Evolutionary conservation across 177 flowering plant genomes (phyloP), one percentile per base, ranked within the genome.

Genomic region (Vitis hybrid): DNA sequence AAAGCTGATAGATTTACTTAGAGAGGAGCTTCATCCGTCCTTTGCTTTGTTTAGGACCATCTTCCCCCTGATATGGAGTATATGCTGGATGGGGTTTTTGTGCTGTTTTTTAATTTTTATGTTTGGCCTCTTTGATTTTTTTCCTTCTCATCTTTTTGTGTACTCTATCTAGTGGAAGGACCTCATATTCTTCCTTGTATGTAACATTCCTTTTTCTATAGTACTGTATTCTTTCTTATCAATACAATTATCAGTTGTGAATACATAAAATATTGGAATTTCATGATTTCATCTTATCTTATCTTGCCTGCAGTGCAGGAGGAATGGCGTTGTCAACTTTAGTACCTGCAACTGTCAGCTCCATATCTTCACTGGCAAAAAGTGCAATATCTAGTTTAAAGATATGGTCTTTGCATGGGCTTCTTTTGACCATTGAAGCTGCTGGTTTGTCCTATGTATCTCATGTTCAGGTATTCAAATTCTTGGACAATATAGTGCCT

Each of bases 261-360:
- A 33, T 5, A 33, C 45, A 33, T 33, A 5, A 33, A 33, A 5
- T 33, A 33, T 33, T 53, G 5, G 21, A 4, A n/a, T 19, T 57
- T n/a, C 18, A 52, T 2, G 3, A 51, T 45, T 49, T 8, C 33
- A 18, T 62, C 26, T 48, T 65, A 58, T 60, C 13, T 5, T 50
- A 49, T 74, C 51, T 77, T 79, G 33, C 39, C 48, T 89, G 81
- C 97, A 95, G 99, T 85, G 99, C 97, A 71, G 99, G 99, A 81
- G 99, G 99, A 76, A 95, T 95, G 92, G 98, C 99, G 51, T 79
- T 95, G 64, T 95, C 98, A 64, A 91, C 86, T 72, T 77, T 95
- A 79, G 99, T 93, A 62, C 94, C 99, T 70, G 80, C 87, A 63
- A 95, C 99, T 68, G 99, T 95, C 60, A 91, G 75, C 79, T 79